Evolutionary conservation across 2,329 filamentous ascomycete genomes (phyloP).

Genomic region (Ophiognomonia clavigignenti-juglandacearum): DNA sequence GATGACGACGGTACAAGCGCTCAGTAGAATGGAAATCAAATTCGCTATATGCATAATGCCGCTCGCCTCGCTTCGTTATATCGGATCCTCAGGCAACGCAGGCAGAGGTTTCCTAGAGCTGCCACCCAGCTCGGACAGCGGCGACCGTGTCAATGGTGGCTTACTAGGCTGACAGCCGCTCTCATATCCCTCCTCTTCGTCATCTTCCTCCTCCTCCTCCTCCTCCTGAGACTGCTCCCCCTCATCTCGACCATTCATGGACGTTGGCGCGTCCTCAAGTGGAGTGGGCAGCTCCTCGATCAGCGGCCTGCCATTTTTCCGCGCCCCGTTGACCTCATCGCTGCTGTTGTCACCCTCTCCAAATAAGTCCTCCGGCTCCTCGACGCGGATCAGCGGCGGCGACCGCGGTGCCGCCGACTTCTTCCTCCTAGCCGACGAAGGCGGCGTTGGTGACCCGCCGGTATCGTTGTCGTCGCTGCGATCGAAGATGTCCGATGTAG

Average conservation of each 20-base stretch:
- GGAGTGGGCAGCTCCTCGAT: background rate
- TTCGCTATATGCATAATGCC: too few species aligned
- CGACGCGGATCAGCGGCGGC: constrained; percentile 7
- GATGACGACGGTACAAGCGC: too few species aligned
- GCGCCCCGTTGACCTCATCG: background rate
- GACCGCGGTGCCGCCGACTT: constrained; percentile 5
- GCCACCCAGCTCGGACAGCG: constrained; percentile 15
- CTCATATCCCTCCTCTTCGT: background rate
- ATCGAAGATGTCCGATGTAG: constrained; percentile 23
- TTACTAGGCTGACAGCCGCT: constrained; percentile 1
- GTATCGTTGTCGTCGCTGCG: constrained; percentile 14
- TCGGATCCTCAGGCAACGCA: constrained; percentile 29
- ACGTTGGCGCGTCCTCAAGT: background rate
- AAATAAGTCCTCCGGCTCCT: constrained; percentile 1
- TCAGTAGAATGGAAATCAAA: too few species aligned
- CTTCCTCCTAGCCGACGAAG: constrained; percentile 9
- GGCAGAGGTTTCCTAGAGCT: constrained; percentile 27
- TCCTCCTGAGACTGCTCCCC: background rate
- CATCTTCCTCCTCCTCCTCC: background rate
- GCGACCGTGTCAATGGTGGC: constrained; percentile 16
- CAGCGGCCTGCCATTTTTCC: background rate
- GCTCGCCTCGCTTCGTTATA: background rate
- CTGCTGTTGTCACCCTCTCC: background rate
- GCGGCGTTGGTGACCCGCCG: constrained; percentile 13
- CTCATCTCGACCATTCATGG: constrained; percentile 3